Base-by-base conservation (phyloP, 2,329 filamentous ascomycete species). In the Orbilia javanica region DNA sequence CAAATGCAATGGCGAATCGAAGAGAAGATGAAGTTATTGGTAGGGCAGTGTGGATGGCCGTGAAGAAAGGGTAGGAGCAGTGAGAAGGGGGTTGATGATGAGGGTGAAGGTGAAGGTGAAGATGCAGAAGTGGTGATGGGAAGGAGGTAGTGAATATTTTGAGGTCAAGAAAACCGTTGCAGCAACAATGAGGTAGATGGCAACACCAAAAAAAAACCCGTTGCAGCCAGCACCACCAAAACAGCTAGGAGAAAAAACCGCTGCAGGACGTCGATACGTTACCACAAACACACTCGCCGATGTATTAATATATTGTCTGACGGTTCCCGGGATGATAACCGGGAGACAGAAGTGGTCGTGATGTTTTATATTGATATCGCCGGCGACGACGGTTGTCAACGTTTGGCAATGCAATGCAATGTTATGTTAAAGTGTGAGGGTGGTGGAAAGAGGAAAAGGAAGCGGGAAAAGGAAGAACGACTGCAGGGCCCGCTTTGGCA, bases 401-500 rank as follows among this genome's bases (percentile, higher is more conserved):
- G 7, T 36, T 36, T 39, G 10, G 36, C n/a, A n/a, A n/a, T n/a
- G n/a, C n/a, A n/a, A n/a, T n/a, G n/a, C n/a, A n/a, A 34, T 10
- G 31, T 34, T 44, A 10, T 4, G 18, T 20, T 3, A 44, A n/a
- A 20, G 42, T 18, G n/a, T 11, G 4, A 13, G 11, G 48, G 48
- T 55, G 67, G 44, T 52, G 39, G 53, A 62, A 64, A 68, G 62
- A 72, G 63, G 52, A 65, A 44, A 48, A 46, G 55, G 46, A 48
- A 78, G 72, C 42, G n/a, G n/a, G 39, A 44, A 44, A 4, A 44
- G n/a, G 11, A 25, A 53, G 52, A 55, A 46, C 57, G 52, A 52
- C 62, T 39, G 22, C 52, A 75, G 70, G 42, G 70, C 29, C 64
- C 64, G 64, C 53, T 66, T 65, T 76, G 36, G 72, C 64, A 39